Evolutionary conservation across 2,329 filamentous ascomycete species (phyloP).

Genomic region (Hysterium pulicare): DNA sequence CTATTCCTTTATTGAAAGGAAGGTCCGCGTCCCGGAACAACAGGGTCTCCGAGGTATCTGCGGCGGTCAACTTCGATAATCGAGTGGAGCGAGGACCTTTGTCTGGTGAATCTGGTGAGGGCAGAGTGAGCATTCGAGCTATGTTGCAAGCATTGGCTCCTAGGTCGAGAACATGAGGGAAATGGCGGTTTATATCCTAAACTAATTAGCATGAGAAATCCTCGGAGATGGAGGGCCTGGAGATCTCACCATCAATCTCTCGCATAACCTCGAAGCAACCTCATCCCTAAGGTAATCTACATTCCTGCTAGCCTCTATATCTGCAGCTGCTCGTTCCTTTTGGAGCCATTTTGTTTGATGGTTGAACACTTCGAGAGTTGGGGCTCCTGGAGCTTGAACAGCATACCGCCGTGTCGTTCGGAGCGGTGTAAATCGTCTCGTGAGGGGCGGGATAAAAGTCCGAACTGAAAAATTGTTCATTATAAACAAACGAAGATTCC

Average conservation of each 20-base stretch:
- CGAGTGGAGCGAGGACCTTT: constrained; percentile 66
- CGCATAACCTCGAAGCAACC: constrained; percentile 77
- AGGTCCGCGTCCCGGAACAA: constrained; percentile 75
- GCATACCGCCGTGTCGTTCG: constrained; percentile 60
- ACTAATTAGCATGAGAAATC: constrained; percentile 9
- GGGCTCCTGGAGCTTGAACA: constrained; percentile 70
- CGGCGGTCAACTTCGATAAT: constrained; percentile 72
- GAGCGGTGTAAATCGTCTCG: constrained; percentile 22
- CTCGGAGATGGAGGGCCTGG: not conserved
- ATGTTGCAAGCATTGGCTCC: constrained; percentile 96
- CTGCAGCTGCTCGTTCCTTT: constrained; percentile 75
- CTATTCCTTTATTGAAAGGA: constrained; percentile 70
- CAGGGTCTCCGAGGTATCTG: constrained; percentile 74
- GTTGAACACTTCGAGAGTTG: constrained; percentile 89
- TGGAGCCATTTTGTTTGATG: constrained; percentile 82
- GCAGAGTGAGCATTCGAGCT: constrained; percentile 67
- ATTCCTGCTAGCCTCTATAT: constrained; percentile 68
- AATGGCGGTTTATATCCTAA: constrained; percentile 87
- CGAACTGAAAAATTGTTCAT: constrained; percentile 34
- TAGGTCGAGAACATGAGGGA: constrained; percentile 81
- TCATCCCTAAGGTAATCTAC: constrained; percentile 94
- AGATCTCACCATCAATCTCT: constrained; percentile 68
- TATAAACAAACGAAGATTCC: constrained; percentile 1
- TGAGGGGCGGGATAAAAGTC: constrained; percentile 33
- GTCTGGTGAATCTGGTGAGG: constrained; percentile 59